phyloP scores from a whole-genome alignment of 345 rosid genomes.

The Salix suchowensis region DNA sequence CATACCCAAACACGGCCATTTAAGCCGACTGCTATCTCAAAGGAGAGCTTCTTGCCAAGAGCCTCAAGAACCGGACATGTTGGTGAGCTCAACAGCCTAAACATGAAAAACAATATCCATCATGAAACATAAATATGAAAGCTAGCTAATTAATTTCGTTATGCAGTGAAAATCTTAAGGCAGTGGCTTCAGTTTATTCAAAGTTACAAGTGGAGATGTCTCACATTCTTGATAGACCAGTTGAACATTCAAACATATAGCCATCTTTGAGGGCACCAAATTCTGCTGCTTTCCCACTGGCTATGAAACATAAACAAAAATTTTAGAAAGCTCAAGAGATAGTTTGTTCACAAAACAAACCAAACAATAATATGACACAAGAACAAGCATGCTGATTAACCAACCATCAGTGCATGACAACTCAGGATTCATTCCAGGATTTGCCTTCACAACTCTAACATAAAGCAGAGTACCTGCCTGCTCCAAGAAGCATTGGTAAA shows the following conservation, averaged over 20 bases:
- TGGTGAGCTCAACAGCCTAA: slow-evolving; percentile 69
- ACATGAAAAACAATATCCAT: slow-evolving; percentile 3
- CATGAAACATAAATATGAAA: not conserved
- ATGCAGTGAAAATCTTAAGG: not conserved
- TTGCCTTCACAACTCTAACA: slow-evolving; percentile 71
- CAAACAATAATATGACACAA: not conserved
- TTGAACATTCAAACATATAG: slow-evolving; percentile 77
- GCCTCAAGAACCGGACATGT: slow-evolving; percentile 72
- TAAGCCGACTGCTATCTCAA: slow-evolving; percentile 75
- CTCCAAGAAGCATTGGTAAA: slow-evolving; percentile 13
- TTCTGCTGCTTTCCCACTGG: slow-evolving; percentile 74
- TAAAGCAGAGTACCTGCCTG: slow-evolving; percentile 75
- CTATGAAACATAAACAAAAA: slow-evolving; percentile 27
- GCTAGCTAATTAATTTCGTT: not conserved
- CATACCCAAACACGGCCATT: slow-evolving; percentile 80
- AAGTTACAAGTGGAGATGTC: slow-evolving; percentile 8
- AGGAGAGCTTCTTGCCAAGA: slow-evolving; percentile 71
- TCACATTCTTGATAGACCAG: slow-evolving; percentile 78
- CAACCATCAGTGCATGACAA: slow-evolving; percentile 67
- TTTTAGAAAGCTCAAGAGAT: not conserved
- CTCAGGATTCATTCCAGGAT: slow-evolving; percentile 68
- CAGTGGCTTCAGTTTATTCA: not conserved
- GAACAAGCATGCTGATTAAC: slow-evolving; percentile 16
- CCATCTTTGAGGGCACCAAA: slow-evolving; percentile 74
- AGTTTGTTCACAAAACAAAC: not conserved